A percentile compares a stretch with the other conserved stretches of the same genome.
Evolutionary conservation across 1,139 yeast genomes (phyloP).

Genomic region (Debaryomycetaceae sp.): DNA sequence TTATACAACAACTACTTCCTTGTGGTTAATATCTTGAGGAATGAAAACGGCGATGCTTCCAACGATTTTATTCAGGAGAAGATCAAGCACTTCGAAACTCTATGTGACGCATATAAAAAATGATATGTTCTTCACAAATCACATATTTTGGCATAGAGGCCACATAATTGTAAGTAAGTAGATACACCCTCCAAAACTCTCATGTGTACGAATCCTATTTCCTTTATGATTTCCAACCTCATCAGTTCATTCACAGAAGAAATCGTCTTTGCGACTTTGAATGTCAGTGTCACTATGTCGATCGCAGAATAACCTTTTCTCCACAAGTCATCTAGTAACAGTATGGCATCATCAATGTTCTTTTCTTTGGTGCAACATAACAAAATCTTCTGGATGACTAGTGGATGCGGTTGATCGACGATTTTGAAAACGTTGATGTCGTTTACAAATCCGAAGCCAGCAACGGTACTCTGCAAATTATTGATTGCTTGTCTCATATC

Average conservation of each 20-base stretch:
- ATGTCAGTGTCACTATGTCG: constrained; percentile 87
- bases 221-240: constrained; percentile 73
- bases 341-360: constrained; percentile 65
- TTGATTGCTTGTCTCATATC: constrained; percentile 99
- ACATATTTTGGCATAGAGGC: constrained; percentile 68
- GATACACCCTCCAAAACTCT: constrained; percentile 90
- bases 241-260: constrained; percentile 63
- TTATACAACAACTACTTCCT: constrained; percentile 72
- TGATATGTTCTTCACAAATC: constrained; percentile 11
- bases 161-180: constrained; percentile 80
- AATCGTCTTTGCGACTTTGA: constrained; percentile 78
- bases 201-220: constrained; percentile 89
- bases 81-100: constrained; percentile 55
- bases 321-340: constrained; percentile 70
- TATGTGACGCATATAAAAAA: constrained; percentile 57
- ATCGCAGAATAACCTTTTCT: constrained; percentile 88
- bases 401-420: constrained; percentile 96
- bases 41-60: constrained; percentile 33
- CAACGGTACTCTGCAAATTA: constrained; percentile 87
- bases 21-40: constrained; percentile 45
- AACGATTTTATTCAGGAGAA: constrained; percentile 55
- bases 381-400: constrained; percentile 75
- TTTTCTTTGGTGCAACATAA: constrained; percentile 45
- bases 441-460: constrained; percentile 88
- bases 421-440: constrained; percentile 91